Evolutionary conservation across 2,329 filamentous ascomycete species (phyloP).

Genomic region (Cordyceps cicadae): DNA sequence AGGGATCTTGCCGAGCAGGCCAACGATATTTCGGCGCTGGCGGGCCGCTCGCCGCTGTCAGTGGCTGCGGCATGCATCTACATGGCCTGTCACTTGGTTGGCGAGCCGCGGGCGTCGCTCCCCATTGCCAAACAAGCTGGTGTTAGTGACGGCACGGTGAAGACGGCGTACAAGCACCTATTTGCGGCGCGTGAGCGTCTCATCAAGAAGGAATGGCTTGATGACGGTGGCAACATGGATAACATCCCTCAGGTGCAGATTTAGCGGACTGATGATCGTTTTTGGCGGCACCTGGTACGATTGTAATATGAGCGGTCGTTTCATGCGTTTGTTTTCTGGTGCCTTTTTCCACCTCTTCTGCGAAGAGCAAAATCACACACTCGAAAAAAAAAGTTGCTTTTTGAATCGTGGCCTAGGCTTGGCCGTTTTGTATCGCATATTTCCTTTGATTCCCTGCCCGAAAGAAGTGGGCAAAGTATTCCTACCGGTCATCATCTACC

Average conservation of each 20-base stretch:
- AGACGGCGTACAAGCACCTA: constrained; percentile 86
- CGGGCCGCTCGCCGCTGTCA: constrained; percentile 87
- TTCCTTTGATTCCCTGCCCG: not conserved
- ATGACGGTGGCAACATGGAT: constrained; percentile 61
- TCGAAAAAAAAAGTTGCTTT: not conserved
- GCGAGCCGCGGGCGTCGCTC: constrained; percentile 69
- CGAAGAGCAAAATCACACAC: not conserved
- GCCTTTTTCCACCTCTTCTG: not conserved
- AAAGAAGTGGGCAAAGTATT: not conserved
- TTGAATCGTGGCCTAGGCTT: not conserved
- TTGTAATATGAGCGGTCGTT: not conserved
- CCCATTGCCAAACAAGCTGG: constrained; percentile 78
- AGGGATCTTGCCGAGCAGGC: constrained; percentile 71
- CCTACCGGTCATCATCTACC: not conserved
- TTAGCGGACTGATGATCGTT: constrained; percentile 15
- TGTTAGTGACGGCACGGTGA: constrained; percentile 94
- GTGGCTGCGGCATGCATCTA: constrained; percentile 95
- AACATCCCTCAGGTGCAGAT: constrained; percentile 51
- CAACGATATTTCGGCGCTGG: constrained; percentile 68
- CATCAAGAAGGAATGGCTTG: constrained; percentile 67
- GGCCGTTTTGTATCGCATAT: not conserved
- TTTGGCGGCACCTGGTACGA: not conserved
- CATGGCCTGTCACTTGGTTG: constrained; percentile 84
- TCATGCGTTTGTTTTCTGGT: not conserved
- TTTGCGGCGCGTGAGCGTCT: constrained; percentile 66